A percentile compares a stretch with the other conserved stretches of the same genome.
Conservation (phyloP, 495 filamentous ascomycete genomes). For the Lasiosphaeria hispida region DNA sequence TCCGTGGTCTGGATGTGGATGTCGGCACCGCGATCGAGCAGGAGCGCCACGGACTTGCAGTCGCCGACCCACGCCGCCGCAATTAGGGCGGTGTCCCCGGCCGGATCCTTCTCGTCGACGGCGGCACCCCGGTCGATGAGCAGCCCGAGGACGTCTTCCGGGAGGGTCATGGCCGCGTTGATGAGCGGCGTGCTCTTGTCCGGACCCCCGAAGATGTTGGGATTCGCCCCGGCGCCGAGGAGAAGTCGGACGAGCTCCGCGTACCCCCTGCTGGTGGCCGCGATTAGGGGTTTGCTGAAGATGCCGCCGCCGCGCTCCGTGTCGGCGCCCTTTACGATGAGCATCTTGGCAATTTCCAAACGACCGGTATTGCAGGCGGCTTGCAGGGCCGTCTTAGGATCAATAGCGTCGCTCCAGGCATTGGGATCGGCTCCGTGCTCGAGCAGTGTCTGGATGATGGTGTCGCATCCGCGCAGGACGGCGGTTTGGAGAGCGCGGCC, state of each 20-base stretch:
- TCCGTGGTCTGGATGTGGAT: conserved; percentile 4
- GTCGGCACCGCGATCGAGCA: conserved; percentile 10
- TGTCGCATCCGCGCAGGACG: conserved; percentile 6
- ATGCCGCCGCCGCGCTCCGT: conserved; percentile 11
- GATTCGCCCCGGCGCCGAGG: conserved; percentile 7
- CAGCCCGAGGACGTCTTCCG: not conserved
- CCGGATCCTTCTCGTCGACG: conserved; percentile 11
- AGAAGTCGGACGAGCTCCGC: conserved; percentile 9
- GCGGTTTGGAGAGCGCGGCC: conserved; percentile 12
- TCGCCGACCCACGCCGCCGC: conserved; percentile 9
- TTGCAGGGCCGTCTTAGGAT: conserved; percentile 9
- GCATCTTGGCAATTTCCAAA: not conserved
- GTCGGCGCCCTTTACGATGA: conserved; percentile 6
- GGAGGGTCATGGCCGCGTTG: conserved; percentile 12
- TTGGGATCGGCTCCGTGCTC: conserved; percentile 9
- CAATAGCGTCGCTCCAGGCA: not conserved
- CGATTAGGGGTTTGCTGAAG: conserved; percentile 9
- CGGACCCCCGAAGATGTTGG: conserved; percentile 8
- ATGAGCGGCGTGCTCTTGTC: conserved; percentile 9
- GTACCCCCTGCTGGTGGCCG: conserved; percentile 14
- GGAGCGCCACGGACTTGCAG: conserved; percentile 10
- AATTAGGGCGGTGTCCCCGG: conserved; percentile 11
- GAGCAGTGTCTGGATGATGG: not conserved
- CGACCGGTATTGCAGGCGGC: conserved; percentile 10
- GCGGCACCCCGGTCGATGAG: conserved; percentile 3